These are phyloP conservation scores for Amanita pseudoporphyria DNA, from an alignment of 768 basidiomycete species.

Conservation along the genomic window DNA sequence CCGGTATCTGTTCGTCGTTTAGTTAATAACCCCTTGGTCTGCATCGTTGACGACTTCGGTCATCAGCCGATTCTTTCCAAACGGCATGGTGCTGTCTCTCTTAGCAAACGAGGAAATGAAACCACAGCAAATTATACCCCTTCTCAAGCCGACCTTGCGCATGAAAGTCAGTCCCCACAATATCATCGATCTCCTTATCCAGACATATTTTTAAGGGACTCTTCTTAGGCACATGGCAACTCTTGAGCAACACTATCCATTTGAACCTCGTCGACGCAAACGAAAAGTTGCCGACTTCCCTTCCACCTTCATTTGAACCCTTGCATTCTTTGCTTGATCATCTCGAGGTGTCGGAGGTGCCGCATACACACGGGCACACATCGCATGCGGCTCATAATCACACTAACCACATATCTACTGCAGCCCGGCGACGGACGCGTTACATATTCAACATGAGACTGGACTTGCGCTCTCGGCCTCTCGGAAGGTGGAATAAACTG, in stretches of 20 bases:
- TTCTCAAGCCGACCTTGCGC: constrained; percentile 65
- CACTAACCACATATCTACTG: constrained; percentile 1
- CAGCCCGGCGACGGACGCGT: constrained; percentile 22
- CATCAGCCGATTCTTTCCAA: constrained; percentile 73
- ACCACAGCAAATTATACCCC: constrained; percentile 65
- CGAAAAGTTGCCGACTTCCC: constrained; percentile 21
- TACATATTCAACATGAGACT: constrained; percentile 74
- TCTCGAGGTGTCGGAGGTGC: neutral
- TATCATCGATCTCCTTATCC: neutral
- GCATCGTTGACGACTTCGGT: neutral
- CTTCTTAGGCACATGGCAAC: constrained; percentile 60
- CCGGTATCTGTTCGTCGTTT: constrained; percentile 65
- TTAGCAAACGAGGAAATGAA: constrained; percentile 70
- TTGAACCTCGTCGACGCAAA: constrained; percentile 59
- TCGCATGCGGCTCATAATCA: neutral
- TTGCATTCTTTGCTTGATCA: neutral
- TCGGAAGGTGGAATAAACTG: constrained; percentile 82
- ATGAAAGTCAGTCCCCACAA: constrained; percentile 47
- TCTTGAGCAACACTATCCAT: constrained; percentile 50
- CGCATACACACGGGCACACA: constrained; percentile 4
- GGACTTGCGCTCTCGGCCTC: constrained; percentile 58
- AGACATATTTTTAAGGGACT: constrained; percentile 41
- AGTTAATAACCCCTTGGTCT: neutral
- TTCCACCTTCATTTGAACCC: constrained; percentile 1
- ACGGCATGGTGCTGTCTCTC: constrained; percentile 79